Evolutionary conservation across 441 rosid species (phyloP).

Genomic region (Flueggea neowawraea): DNA sequence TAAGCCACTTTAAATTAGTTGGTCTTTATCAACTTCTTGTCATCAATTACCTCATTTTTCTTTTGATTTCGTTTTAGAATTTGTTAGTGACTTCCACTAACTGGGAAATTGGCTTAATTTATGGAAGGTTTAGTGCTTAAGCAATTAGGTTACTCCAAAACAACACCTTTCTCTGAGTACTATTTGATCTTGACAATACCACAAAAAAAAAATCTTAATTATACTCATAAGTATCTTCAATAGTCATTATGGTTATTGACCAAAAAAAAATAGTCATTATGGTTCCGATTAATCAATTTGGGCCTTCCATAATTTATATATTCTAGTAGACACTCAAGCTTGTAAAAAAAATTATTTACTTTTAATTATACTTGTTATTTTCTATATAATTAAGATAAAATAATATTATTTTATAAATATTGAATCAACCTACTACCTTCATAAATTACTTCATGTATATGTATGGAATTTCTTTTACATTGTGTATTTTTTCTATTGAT

Average conservation of each 20-base stretch:
- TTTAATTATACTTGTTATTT: too few relatives aligned
- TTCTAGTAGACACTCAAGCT: too few relatives aligned
- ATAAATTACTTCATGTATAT: too few relatives aligned
- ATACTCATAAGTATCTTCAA: background rate
- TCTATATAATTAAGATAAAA: too few relatives aligned
- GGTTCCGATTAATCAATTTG: too few relatives aligned
- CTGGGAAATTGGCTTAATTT: constrained; percentile 27
- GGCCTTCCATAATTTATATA: too few relatives aligned
- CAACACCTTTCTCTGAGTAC: constrained; percentile 15
- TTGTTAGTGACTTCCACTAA: constrained; percentile 49
- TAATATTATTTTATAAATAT: too few relatives aligned
- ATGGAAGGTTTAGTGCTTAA: constrained; percentile 68
- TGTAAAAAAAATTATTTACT: too few relatives aligned
- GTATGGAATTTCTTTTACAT: too few relatives aligned
- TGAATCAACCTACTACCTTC: too few relatives aligned
- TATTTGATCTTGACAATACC: constrained; percentile 19
- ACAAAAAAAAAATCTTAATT: background rate
- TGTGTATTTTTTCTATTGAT: too few relatives aligned
- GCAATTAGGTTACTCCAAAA: constrained; percentile 42
- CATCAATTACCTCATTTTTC: constrained; percentile 31
- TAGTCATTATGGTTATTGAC: background rate
- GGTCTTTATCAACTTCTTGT: constrained; percentile 29
- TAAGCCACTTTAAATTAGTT: constrained; percentile 39
- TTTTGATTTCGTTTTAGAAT: constrained; percentile 28
- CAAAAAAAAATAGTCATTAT: too few relatives aligned